Percentiles rank a stretch among this genome's conserved stretches.
Conservation (phyloP, 345 rosid genomes). For the Lepidium aucheri region DNA sequence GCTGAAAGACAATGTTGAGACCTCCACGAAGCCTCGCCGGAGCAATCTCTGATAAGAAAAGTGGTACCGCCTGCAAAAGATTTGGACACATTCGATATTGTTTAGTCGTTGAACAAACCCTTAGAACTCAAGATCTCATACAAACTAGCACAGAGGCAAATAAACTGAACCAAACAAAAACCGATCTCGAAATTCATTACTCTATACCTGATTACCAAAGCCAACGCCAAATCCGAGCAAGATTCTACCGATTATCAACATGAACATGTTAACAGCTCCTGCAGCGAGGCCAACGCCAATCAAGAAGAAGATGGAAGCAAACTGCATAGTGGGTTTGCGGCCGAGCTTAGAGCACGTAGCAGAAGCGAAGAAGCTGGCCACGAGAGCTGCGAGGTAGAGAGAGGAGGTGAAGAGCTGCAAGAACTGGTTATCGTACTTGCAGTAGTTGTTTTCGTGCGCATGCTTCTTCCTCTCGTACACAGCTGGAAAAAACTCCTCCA, state of each 20-base stretch:
- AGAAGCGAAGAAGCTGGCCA: slow-evolving; percentile 55
- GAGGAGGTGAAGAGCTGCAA: slow-evolving; percentile 74
- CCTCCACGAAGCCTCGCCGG: slow-evolving; percentile 49
- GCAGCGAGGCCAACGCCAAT: slow-evolving; percentile 44
- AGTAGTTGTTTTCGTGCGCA: slow-evolving; percentile 57
- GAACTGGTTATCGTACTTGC: slow-evolving; percentile 49
- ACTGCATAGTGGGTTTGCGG: slow-evolving; percentile 62
- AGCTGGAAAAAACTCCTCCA: slow-evolving; percentile 44
- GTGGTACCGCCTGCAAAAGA: slow-evolving; percentile 44
- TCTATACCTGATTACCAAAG: slow-evolving; percentile 58
- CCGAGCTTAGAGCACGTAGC: slow-evolving; percentile 38
- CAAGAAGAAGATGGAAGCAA: slow-evolving; percentile 62
- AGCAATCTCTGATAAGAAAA: slow-evolving; percentile 62
- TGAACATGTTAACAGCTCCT: slow-evolving; percentile 27
- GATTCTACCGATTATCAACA: slow-evolving; percentile 59
- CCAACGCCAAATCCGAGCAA: slow-evolving; percentile 64
- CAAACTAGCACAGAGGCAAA: background rate
- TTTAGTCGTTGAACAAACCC: background rate
- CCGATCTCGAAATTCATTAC: background rate
- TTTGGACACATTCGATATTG: background rate
- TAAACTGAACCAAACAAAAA: background rate
- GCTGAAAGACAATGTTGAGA: slow-evolving; percentile 57
- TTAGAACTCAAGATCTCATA: background rate
- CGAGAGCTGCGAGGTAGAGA: slow-evolving; percentile 60
- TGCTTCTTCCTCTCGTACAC: slow-evolving; percentile 54